Evolutionary conservation across 2,329 filamentous ascomycete species (phyloP).

Genomic region (Mariannaea elegans): DNA sequence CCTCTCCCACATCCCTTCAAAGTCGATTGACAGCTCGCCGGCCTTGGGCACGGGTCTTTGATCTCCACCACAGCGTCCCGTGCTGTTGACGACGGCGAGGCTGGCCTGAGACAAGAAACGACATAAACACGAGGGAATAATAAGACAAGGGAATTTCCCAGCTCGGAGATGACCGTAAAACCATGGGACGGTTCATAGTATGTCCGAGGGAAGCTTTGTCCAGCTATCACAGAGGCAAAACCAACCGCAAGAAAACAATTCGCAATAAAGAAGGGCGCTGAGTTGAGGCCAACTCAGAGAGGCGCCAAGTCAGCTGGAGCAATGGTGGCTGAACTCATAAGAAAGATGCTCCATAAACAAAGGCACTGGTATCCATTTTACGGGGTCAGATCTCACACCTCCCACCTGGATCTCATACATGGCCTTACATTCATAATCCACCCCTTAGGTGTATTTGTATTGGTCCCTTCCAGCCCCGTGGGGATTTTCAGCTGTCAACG

Average conservation of each 20-base stretch:
- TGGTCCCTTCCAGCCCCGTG: no score
- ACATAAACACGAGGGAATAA: background rate
- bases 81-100: background rate
- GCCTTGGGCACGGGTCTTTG: background rate
- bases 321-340: constrained; percentile 17
- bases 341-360: background rate
- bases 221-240: no score
- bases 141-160: constrained; percentile 3
- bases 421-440: background rate
- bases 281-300: constrained; percentile 11
- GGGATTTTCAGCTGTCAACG: no score
- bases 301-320: constrained; percentile 14
- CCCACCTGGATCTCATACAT: constrained; percentile 1
- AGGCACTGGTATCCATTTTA: background rate
- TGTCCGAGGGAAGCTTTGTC: no score
- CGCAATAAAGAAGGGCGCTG: background rate
- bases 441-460: no score
- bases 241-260: no score
- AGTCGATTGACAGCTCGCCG: constrained; percentile 32
- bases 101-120: constrained; percentile 27
- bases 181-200: no score
- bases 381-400: background rate
- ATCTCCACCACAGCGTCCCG: constrained; percentile 9
- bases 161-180: constrained; percentile 20
- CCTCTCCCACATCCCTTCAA: background rate